Evolutionary conservation across 352 stramenopile genomes (phyloP).

Genomic region (Pythium aphanidermatum): DNA sequence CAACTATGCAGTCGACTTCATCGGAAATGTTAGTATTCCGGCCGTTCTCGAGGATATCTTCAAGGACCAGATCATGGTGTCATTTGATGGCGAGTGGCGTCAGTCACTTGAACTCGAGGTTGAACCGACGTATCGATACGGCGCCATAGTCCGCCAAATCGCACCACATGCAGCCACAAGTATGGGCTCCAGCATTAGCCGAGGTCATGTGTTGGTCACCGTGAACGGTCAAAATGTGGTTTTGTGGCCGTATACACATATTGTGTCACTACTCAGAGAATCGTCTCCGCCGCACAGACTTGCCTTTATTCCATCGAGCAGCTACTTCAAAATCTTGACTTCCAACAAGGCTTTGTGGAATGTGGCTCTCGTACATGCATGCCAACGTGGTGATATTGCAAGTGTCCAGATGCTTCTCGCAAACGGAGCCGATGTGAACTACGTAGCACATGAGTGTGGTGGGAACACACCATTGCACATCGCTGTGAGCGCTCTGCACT

Average conservation of each 20-base stretch:
- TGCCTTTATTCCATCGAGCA: constrained; percentile 77
- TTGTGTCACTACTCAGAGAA: constrained; percentile 52
- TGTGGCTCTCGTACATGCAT: constrained; percentile 82
- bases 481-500: constrained; percentile 72
- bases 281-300: constrained; percentile 69
- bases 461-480: constrained; percentile 79
- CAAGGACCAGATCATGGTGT: constrained; percentile 86
- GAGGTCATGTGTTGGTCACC: constrained; percentile 76
- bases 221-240: constrained; percentile 86
- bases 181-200: constrained; percentile 66
- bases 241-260: constrained; percentile 75
- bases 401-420: constrained; percentile 86
- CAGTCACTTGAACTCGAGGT: constrained; percentile 76
- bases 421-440: constrained; percentile 86
- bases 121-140: constrained; percentile 81
- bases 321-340: constrained; percentile 86
- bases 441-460: constrained; percentile 72
- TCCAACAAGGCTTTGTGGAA: constrained; percentile 87
- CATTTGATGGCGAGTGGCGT: constrained; percentile 82
- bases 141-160: constrained; percentile 73
- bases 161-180: constrained; percentile 64
- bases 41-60: constrained; percentile 87
- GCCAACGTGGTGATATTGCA: constrained; percentile 73
- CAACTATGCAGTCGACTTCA: constrained; percentile 77
- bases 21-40: constrained; percentile 82